phyloP scores from a whole-genome alignment of 805 yeast species.

The Ogataea nitratoaversa region DNA sequence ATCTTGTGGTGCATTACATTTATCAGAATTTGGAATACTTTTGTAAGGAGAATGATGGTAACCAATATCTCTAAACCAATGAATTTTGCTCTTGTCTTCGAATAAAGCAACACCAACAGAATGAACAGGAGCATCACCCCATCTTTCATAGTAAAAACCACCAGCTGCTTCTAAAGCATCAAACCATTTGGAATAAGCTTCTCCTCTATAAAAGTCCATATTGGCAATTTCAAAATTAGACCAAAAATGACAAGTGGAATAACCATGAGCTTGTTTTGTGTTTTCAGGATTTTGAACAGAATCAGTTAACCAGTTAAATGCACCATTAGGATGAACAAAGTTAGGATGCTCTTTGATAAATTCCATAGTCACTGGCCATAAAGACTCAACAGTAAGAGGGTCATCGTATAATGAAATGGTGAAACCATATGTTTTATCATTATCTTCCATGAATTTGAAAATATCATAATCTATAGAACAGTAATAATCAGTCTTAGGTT shows the following conservation, averaged over 20 bases:
- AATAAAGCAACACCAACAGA: conserved; percentile 70
- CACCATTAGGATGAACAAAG: conserved; percentile 53
- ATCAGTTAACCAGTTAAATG: conserved; percentile 53
- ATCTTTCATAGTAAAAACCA: conserved; percentile 83
- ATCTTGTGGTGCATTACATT: conserved; percentile 37
- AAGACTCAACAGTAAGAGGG: conserved; percentile 56
- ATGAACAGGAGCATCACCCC: conserved; percentile 95
- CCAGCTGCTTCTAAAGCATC: conserved; percentile 66
- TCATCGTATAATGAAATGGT: conserved; percentile 68
- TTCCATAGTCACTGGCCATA: conserved; percentile 69
- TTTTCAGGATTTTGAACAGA: conserved; percentile 47
- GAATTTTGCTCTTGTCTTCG: conserved; percentile 65
- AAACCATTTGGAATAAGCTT: conserved; percentile 66
- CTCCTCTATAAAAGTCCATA: conserved; percentile 73
- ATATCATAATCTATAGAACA: conserved; percentile 73
- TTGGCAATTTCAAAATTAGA: conserved; percentile 82
- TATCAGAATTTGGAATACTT: conserved; percentile 69
- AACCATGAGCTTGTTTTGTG: conserved; percentile 36
- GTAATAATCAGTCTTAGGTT: conserved; percentile 67
- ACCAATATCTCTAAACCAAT: conserved; percentile 86
- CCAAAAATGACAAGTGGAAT: conserved; percentile 80
- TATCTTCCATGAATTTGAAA: conserved; percentile 67
- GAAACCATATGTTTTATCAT: conserved; percentile 71
- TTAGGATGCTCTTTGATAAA: conserved; percentile 58
- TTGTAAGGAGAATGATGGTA: conserved; percentile 70